These are phyloP conservation scores for Kodamaea arcana DNA, from an alignment of 1,139 yeast species.

Conservation along the genomic window DNA sequence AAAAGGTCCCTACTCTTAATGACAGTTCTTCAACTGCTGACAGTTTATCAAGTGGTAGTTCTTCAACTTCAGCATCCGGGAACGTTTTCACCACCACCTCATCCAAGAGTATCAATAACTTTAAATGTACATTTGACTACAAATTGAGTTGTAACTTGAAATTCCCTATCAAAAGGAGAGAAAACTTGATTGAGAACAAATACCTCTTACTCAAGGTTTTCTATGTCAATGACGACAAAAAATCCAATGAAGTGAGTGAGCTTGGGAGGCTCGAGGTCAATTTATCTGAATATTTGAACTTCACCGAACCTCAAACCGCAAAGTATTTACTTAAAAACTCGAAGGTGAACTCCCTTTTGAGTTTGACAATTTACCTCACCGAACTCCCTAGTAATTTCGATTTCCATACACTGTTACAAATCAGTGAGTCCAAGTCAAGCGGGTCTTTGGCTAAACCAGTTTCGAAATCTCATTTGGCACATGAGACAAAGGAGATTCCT, in stretches of 20 bases:
- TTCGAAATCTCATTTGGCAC: background rate
- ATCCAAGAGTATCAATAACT: constrained; percentile 36
- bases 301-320: constrained; percentile 48
- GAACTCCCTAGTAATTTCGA: constrained; percentile 41
- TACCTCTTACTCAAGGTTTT: constrained; percentile 30
- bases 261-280: constrained; percentile 69
- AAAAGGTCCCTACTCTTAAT: constrained; percentile 3
- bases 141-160: constrained; percentile 37
- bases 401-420: constrained; percentile 40
- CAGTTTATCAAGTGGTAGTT: background rate
- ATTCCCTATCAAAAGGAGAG: constrained; percentile 33
- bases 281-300: constrained; percentile 66
- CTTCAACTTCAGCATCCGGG: constrained; percentile 18
- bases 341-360: constrained; percentile 75
- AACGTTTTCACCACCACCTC: constrained; percentile 33
- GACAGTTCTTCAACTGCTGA: background rate
- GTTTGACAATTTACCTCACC: constrained; percentile 37
- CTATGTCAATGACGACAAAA: constrained; percentile 30
- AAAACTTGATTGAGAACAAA: constrained; percentile 38
- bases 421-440: constrained; percentile 10
- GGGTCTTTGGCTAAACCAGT: background rate
- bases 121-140: constrained; percentile 40
- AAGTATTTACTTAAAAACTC: constrained; percentile 71
- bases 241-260: constrained; percentile 26
- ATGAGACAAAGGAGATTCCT: background rate